These are phyloP conservation scores for Geopyxis carbonaria DNA, from an alignment of 495 filamentous ascomycete species.

Conservation along the genomic window DNA sequence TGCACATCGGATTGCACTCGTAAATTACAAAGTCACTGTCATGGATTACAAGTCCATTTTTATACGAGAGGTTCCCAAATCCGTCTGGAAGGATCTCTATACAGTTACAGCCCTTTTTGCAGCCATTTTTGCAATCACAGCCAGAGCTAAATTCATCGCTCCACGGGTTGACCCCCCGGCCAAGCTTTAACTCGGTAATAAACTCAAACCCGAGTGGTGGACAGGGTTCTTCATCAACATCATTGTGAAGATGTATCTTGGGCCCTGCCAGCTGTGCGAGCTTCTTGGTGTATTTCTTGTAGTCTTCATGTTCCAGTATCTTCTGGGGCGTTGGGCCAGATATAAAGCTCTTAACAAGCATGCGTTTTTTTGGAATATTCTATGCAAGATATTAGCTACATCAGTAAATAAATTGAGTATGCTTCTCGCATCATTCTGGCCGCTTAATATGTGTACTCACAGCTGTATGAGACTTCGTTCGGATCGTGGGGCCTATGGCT, in stretches of 20 bases:
- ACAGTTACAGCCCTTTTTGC: conserved; percentile 35
- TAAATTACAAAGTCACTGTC: conserved; percentile 40
- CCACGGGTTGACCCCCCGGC: conserved; percentile 31
- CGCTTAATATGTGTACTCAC: no score
- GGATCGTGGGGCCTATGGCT: background rate
- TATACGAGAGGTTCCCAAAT: conserved; percentile 1
- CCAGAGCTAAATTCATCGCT: conserved; percentile 36
- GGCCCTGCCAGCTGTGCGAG: conserved; percentile 13
- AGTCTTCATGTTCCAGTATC: conserved; percentile 9
- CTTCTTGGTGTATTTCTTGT: conserved; percentile 9
- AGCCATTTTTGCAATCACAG: conserved; percentile 31
- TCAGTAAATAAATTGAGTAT: background rate
- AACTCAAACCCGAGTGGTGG: conserved; percentile 36
- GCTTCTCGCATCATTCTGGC: no score
- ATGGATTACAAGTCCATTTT: conserved; percentile 10
- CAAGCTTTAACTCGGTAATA: conserved; percentile 32
- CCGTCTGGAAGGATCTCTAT: conserved; percentile 32
- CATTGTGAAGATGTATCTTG: conserved; percentile 36
- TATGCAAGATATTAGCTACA: background rate
- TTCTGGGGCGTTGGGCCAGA: background rate
- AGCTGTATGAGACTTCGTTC: no score
- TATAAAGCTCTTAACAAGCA: background rate
- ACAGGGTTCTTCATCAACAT: conserved; percentile 26
- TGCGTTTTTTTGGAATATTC: background rate
- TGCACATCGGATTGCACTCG: conserved; percentile 65